A percentile compares a stretch with the other conserved stretches of the same genome.
These are phyloP conservation scores for Bjerkandera adusta DNA, from an alignment of 1,284 basidiomycete species.

Conservation along the genomic window DNA sequence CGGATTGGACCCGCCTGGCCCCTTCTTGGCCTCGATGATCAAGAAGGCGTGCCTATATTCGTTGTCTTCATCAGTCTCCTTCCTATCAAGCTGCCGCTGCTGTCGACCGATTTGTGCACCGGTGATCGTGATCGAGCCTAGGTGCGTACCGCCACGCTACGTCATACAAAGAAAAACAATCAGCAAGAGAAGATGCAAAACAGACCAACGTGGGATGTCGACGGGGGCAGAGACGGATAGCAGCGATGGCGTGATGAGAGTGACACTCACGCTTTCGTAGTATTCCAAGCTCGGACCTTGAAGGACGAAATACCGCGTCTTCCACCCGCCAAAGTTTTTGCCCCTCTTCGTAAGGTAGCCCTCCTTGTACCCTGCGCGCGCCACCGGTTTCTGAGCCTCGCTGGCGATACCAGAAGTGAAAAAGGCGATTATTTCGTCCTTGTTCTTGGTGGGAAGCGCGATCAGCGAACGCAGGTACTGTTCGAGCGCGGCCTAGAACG, in stretches of 20 bases:
- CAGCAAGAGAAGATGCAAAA: slow-evolving; percentile 10
- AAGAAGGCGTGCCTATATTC: slow-evolving; percentile 97
- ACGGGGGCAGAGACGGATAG: slow-evolving; percentile 10
- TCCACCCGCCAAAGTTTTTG: slow-evolving; percentile 97
- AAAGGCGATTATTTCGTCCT: slow-evolving; percentile 90
- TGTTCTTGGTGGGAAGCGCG: slow-evolving; percentile 80
- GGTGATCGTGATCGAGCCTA: slow-evolving; percentile 85
- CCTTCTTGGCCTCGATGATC: slow-evolving; percentile 84
- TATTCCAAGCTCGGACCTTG: slow-evolving; percentile 88
- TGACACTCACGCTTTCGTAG: slow-evolving; percentile 83
- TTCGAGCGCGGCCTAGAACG: slow-evolving; percentile 72
- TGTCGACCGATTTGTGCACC: slow-evolving; percentile 86
- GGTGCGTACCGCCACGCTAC: slow-evolving; percentile 85
- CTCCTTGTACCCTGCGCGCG: slow-evolving; percentile 86
- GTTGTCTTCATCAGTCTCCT: slow-evolving; percentile 75
- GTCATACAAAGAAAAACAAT: slow-evolving; percentile 21
- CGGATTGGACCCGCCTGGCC: slow-evolving; percentile 66
- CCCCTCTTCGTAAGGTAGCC: slow-evolving; percentile 97
- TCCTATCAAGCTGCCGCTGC: slow-evolving; percentile 46
- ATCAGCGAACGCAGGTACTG: slow-evolving; percentile 87
- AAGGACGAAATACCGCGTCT: slow-evolving; percentile 91
- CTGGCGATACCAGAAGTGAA: slow-evolving; percentile 87
- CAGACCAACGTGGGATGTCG: slow-evolving; percentile 13
- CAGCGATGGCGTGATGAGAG: slow-evolving; percentile 8
- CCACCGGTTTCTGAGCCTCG: slow-evolving; percentile 68